A percentile compares a stretch with the other conserved stretches of the same genome.
Conservation (phyloP, 2,329 filamentous ascomycete genomes). For the Meredithiella fracta region DNA sequence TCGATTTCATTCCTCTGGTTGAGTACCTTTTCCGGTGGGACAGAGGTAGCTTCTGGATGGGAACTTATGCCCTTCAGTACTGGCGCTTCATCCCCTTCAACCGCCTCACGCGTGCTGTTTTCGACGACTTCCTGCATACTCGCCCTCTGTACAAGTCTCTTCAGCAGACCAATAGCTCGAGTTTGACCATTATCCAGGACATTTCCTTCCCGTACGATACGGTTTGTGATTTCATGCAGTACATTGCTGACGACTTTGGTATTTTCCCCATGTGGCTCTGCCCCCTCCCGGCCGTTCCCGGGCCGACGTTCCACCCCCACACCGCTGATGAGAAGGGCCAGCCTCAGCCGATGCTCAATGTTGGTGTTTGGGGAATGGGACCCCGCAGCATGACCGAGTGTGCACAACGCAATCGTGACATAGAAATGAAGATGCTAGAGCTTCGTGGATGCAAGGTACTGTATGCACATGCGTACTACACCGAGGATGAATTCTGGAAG, state of each 20-base stretch:
- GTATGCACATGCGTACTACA: slow-evolving; percentile 54
- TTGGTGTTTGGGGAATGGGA: slow-evolving; percentile 44
- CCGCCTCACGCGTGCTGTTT: slow-evolving; percentile 40
- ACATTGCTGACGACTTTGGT: slow-evolving; percentile 28
- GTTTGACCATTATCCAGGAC: slow-evolving; percentile 49
- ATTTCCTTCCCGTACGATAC: slow-evolving; percentile 34
- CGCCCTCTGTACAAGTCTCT: slow-evolving; percentile 49
- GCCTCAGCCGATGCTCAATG: slow-evolving; percentile 32
- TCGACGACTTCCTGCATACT: slow-evolving; percentile 47
- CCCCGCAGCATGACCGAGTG: slow-evolving; percentile 22
- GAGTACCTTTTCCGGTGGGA: slow-evolving; percentile 61
- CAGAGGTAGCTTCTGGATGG: slow-evolving; percentile 53
- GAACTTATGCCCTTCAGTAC: slow-evolving; percentile 44
- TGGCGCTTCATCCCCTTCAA: slow-evolving; percentile 47
- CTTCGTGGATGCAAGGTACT: slow-evolving; percentile 52
- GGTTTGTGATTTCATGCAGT: slow-evolving; percentile 29
- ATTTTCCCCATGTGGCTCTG: slow-evolving; percentile 43
- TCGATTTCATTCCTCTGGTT: slow-evolving; percentile 41
- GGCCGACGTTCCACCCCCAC: slow-evolving; percentile 18
- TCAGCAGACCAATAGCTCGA: slow-evolving; percentile 42
- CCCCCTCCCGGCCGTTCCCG: slow-evolving; percentile 29
- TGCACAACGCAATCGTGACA: slow-evolving; percentile 31
- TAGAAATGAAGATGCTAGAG: slow-evolving; percentile 42
- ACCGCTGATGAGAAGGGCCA: slow-evolving; percentile 19
- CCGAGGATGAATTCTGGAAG: slow-evolving; percentile 50